Percentiles rank a stretch among this genome's conserved stretches.
phyloP scores from a whole-genome alignment of 164 flowering plant genomes.

The Vitis riparia region DNA sequence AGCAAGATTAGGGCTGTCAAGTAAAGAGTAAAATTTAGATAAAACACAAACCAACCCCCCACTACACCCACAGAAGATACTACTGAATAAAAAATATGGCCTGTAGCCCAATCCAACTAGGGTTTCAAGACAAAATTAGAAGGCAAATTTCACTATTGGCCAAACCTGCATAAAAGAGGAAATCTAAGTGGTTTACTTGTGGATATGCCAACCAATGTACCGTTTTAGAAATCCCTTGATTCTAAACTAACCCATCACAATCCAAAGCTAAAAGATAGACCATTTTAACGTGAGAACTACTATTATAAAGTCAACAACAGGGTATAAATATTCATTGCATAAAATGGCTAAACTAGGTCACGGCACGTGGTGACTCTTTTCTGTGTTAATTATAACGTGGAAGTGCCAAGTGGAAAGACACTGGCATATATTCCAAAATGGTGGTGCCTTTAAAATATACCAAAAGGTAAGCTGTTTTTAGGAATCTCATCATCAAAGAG shows the following conservation, averaged over 20 bases:
- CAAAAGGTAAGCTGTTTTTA: slow-evolving; percentile 25
- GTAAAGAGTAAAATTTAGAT: too few relatives aligned
- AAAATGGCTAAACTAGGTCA: slow-evolving; percentile 1
- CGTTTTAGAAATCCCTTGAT: too few relatives aligned
- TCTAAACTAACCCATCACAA: neutral
- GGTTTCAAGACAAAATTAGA: too few relatives aligned
- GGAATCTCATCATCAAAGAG: slow-evolving; percentile 54
- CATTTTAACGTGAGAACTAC: neutral
- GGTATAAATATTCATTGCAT: neutral
- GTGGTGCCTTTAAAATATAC: slow-evolving; percentile 22
- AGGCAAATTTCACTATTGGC: too few relatives aligned
- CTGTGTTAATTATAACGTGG: slow-evolving; percentile 14
- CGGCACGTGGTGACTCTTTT: slow-evolving; percentile 8
- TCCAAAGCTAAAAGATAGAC: neutral
- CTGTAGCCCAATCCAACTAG: too few relatives aligned
- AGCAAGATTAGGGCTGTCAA: too few relatives aligned
- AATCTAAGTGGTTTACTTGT: too few relatives aligned
- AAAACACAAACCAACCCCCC: too few relatives aligned
- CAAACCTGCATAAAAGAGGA: too few relatives aligned
- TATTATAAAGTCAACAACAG: slow-evolving; percentile 9
- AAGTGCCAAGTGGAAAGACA: slow-evolving; percentile 21
- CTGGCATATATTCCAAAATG: slow-evolving; percentile 37
- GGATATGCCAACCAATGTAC: too few relatives aligned
- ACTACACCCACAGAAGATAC: too few relatives aligned
- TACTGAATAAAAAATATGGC: too few relatives aligned